Evolutionary conservation across 176 grass and related monocot species (phyloP), one percentile per base, ranked within the genome.

Genomic region (Triticum urartu): DNA sequence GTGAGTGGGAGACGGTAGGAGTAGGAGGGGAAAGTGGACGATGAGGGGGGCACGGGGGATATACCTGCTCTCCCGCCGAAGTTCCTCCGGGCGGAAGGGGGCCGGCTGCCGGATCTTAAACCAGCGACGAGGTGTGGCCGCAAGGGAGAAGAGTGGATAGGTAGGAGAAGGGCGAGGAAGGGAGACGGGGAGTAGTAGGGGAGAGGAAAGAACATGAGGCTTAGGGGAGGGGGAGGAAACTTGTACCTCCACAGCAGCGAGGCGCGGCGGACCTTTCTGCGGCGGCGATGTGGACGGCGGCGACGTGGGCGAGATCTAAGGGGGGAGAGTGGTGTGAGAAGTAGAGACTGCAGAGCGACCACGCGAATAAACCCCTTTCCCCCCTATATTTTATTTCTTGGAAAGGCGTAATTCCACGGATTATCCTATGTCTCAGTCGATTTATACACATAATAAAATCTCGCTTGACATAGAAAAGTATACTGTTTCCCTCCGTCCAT

Each of bases 61-160:
- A 4, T 52, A 15, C 72, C 24, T 52, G 7, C 26, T 50, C 24
- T 52, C 11, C 69, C n/a, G 22, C 7, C 22, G 72, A 20, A 7
- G 43, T 17, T 14, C 14, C 72, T 7, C 30, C 25, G 72, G 72
- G 14, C 9, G 24, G 24, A 75, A 30, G 43, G 42, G 71, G 24
- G 15, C 4, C 40, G 71, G 22, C 72, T 24, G 72, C 43, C 72
- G 72, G 72, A 75, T 75, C 72, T 75, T 75, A 47, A 52, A 75
- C 72, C 43, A 43, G 72, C 72, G 72, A 75, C 72, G 25, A 75
- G 72, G 72, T 75, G 72, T 9, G 10, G 72, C 48, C 48, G 72
- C 43, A 32, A 17, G 33, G 67, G 3, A 75, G 24, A 75, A 30
- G 42, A 75, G 24, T 30, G 24, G 43, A 75, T 50, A 75, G 13